These are phyloP conservation scores for Aspergillus sp. DNA, from an alignment of 2,329 filamentous ascomycete species.

Conservation along the genomic window DNA sequence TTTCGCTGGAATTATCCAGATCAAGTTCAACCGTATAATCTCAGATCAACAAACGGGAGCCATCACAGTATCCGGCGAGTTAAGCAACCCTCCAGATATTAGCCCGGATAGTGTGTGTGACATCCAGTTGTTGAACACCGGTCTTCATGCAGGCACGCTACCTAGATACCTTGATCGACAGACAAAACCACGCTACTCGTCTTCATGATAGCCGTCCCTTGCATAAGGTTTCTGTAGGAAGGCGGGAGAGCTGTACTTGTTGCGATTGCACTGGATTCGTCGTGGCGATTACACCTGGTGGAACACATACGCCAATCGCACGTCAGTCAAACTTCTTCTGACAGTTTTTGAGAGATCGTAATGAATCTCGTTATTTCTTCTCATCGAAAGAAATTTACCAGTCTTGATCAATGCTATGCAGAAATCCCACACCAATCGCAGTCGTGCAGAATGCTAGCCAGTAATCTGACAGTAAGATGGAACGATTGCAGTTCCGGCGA, in stretches of 20 bases:
- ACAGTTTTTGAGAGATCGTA: background rate
- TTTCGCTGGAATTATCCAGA: constrained; percentile 50
- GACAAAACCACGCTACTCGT: constrained; percentile 43
- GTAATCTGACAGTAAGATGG: background rate
- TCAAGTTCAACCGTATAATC: constrained; percentile 50
- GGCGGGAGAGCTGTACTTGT: constrained; percentile 32
- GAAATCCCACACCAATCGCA: background rate
- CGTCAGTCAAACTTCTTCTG: constrained; percentile 7
- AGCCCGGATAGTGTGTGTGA: constrained; percentile 9
- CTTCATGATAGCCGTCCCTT: constrained; percentile 37
- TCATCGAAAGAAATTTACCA: background rate
- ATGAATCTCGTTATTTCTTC: background rate
- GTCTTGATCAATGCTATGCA: background rate
- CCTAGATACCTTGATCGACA: constrained; percentile 46
- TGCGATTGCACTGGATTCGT: constrained; percentile 4
- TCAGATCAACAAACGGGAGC: constrained; percentile 38
- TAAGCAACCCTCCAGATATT: background rate
- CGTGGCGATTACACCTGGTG: constrained; percentile 11
- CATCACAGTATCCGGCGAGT: constrained; percentile 6
- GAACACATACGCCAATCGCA: constrained; percentile 3
- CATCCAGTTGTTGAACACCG: constrained; percentile 39
- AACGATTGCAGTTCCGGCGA: background rate
- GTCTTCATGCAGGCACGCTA: constrained; percentile 43
- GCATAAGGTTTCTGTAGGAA: constrained; percentile 17
- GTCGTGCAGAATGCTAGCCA: background rate